Conservation (phyloP, 164 flowering plant species). For the Nymphaea thermarum region DNA sequence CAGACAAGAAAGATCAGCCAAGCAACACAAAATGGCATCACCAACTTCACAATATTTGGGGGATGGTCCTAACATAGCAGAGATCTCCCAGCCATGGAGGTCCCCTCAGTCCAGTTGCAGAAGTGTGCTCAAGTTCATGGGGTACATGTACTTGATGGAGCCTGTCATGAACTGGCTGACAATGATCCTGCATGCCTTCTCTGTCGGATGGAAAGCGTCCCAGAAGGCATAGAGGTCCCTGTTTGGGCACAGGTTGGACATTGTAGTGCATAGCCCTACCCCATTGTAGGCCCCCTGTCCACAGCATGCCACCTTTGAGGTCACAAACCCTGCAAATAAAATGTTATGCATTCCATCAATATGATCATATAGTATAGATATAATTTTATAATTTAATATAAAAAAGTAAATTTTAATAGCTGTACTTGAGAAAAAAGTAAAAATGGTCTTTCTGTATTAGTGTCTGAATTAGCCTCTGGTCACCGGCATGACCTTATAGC, state of each 20-base stretch:
- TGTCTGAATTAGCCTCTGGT: no score
- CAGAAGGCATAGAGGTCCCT: constrained; percentile 49
- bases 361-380: no score
- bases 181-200: constrained; percentile 51
- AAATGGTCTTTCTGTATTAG: no score
- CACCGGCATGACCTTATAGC: no score
- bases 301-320: constrained; percentile 64
- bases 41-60: no score
- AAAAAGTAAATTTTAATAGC: no score
- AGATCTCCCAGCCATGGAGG: not conserved
- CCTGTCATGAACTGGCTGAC: constrained; percentile 38
- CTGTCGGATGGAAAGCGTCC: constrained; percentile 72
- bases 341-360: no score
- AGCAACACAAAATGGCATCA: no score
- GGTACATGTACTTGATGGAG: constrained; percentile 40
- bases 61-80: no score
- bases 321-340: constrained; percentile 38
- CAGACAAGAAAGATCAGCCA: no score
- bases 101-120: constrained; percentile 8
- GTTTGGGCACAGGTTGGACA: constrained; percentile 54
- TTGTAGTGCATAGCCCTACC: constrained; percentile 40
- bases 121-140: constrained; percentile 72
- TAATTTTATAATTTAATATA: no score
- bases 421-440: no score
- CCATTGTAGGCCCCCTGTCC: constrained; percentile 88